phyloP scores from a whole-genome alignment of 169 alveolate genomes.

The Eimeria acervulina region DNA sequence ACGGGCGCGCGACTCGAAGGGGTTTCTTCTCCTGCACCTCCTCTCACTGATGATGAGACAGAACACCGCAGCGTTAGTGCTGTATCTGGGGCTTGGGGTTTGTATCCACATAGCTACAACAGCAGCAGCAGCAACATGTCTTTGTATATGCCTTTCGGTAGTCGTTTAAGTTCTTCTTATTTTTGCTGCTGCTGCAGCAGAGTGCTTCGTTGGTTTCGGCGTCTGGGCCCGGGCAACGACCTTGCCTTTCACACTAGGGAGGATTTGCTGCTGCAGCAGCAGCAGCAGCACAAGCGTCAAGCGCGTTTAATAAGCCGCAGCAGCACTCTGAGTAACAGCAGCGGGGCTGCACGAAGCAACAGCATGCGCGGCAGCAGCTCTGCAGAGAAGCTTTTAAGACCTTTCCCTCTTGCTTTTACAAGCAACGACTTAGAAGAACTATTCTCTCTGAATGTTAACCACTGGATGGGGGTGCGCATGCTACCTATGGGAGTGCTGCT shows the following conservation, averaged over 20 bases:
- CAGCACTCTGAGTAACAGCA: not conserved
- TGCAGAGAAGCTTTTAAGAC: not conserved
- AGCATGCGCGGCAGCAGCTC: slow-evolving; percentile 48
- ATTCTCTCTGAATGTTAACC: slow-evolving; percentile 68
- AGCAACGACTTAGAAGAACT: slow-evolving; percentile 39
- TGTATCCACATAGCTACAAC: not conserved
- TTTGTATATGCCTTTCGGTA: not conserved
- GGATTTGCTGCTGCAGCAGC: slow-evolving; percentile 23
- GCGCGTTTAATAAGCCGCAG: not conserved
- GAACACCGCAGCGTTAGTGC: slow-evolving; percentile 1
- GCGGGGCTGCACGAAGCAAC: not conserved
- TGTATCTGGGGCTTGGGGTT: not conserved
- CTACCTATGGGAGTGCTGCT: slow-evolving; percentile 51
- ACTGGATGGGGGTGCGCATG: slow-evolving; percentile 71
- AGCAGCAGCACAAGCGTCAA: slow-evolving; percentile 10
- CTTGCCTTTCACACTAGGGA: not conserved
- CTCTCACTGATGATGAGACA: slow-evolving; percentile 1
- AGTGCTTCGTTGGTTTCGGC: not conserved
- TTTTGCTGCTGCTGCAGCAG: slow-evolving; percentile 11
- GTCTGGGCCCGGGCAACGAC: not conserved
- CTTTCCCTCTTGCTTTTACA: slow-evolving; percentile 63
- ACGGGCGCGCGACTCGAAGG: not conserved
- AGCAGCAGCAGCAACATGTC: slow-evolving; percentile 19
- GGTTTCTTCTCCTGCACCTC: not conserved
- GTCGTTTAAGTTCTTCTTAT: not conserved